These are phyloP conservation scores for Leonotis leonurus DNA, from an alignment of 257 asterid genomes.

Conservation along the genomic window DNA sequence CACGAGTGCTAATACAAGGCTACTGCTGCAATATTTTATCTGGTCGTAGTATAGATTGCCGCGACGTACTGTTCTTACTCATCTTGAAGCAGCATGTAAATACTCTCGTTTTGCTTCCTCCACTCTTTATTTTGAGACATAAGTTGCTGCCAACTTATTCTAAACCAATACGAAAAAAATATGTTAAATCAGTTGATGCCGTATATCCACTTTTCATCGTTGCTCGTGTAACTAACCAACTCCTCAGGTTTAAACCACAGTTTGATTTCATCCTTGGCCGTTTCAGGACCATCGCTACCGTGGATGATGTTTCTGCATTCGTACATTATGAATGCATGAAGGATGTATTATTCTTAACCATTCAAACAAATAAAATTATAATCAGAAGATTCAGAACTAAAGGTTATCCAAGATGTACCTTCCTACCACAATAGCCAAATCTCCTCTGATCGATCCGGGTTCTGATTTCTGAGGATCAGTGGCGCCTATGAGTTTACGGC, in stretches of 20 bases:
- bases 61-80: neutral
- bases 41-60: too few relatives aligned
- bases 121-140: too few relatives aligned
- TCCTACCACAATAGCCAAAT: slow-evolving; percentile 92
- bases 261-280: slow-evolving; percentile 92
- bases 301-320: slow-evolving; percentile 80
- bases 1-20: too few relatives aligned
- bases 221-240: slow-evolving; percentile 73
- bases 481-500: slow-evolving; percentile 95
- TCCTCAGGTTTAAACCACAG: slow-evolving; percentile 96
- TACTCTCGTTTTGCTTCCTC: too few relatives aligned
- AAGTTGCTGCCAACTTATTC: too few relatives aligned
- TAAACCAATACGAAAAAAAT: too few relatives aligned
- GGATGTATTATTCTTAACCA: too few relatives aligned
- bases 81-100: neutral
- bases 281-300: slow-evolving; percentile 98
- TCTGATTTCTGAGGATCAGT: slow-evolving; percentile 99
- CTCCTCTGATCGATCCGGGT: slow-evolving; percentile 99
- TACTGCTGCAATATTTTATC: slow-evolving; percentile 30
- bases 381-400: too few relatives aligned
- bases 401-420: too few relatives aligned
- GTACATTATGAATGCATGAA: too few relatives aligned
- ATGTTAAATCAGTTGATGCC: slow-evolving; percentile 46
- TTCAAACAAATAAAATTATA: too few relatives aligned
- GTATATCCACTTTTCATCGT: slow-evolving; percentile 87